These are phyloP conservation scores for Hymenoscyphus fraxineus DNA, from an alignment of 2,329 filamentous ascomycete species.

Conservation along the genomic window DNA sequence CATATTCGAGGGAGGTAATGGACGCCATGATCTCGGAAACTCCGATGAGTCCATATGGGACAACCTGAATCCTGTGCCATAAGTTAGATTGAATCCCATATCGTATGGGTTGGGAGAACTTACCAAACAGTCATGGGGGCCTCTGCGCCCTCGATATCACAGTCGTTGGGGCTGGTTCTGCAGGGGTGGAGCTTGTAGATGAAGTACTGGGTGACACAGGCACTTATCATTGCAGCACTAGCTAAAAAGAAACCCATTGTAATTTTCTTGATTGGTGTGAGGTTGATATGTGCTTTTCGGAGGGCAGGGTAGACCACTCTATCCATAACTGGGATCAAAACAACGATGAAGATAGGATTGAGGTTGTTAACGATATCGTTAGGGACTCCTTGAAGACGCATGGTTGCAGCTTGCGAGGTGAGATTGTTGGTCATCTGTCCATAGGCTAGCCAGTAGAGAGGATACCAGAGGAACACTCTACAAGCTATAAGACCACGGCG, in stretches of 20 bases:
- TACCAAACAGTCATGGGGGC: constrained; percentile 49
- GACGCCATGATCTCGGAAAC: constrained; percentile 60
- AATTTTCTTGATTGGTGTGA: constrained; percentile 55
- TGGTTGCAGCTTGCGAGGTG: constrained; percentile 55
- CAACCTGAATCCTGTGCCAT: constrained; percentile 39
- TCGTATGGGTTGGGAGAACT: no score
- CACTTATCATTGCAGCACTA: constrained; percentile 51
- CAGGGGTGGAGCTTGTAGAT: constrained; percentile 56
- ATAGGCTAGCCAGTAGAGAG: constrained; percentile 48
- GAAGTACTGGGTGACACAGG: constrained; percentile 53
- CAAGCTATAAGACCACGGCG: constrained; percentile 55
- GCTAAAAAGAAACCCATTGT: constrained; percentile 53
- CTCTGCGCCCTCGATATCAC: constrained; percentile 46
- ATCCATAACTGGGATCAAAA: constrained; percentile 52
- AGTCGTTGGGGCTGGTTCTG: constrained; percentile 43
- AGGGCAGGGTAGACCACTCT: constrained; percentile 57
- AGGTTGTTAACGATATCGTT: constrained; percentile 61
- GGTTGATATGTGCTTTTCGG: constrained; percentile 47
- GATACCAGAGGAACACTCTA: constrained; percentile 61
- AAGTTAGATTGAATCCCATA: no score
- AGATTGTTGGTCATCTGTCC: constrained; percentile 67
- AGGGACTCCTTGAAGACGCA: constrained; percentile 41
- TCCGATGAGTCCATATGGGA: constrained; percentile 51
- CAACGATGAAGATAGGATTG: constrained; percentile 56
- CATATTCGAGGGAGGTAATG: constrained; percentile 68